A percentile compares a stretch with the other conserved stretches of the same genome.
Conservation (phyloP, 2,329 filamentous ascomycete species). For the Hypoxylon sp. region DNA sequence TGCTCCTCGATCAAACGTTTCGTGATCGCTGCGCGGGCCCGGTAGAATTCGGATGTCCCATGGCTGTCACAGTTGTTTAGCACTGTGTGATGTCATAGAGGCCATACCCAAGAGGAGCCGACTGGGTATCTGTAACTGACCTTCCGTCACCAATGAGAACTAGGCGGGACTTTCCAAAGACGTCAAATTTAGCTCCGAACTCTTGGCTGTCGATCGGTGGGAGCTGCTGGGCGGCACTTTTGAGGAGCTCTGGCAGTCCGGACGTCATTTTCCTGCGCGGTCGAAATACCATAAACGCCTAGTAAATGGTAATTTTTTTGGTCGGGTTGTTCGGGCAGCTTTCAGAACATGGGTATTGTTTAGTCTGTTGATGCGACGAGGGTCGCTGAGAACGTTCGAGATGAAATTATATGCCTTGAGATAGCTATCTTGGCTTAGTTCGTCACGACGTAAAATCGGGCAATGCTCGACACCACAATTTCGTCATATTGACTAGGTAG, state of each 20-base stretch:
- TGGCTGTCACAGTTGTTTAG: constrained; percentile 53
- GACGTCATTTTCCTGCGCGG: constrained; percentile 34
- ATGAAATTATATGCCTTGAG: background rate
- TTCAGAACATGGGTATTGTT: background rate
- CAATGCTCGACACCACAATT: constrained; percentile 26
- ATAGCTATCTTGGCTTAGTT: constrained; percentile 6
- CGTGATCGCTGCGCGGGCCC: constrained; percentile 66
- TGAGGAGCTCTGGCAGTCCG: constrained; percentile 36
- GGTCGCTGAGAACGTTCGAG: background rate
- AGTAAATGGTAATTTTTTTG: background rate
- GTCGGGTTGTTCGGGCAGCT: background rate
- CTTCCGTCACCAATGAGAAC: constrained; percentile 63
- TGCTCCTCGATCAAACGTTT: constrained; percentile 65
- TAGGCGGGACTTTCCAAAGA: constrained; percentile 57
- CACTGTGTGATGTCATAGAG: constrained; percentile 7
- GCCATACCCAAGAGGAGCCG: background rate
- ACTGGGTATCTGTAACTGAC: constrained; percentile 19
- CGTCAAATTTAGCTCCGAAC: constrained; percentile 61
- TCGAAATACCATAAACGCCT: constrained; percentile 17
- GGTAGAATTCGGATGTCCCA: constrained; percentile 70
- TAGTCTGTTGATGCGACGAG: too few relatives aligned
- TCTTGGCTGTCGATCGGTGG: constrained; percentile 45
- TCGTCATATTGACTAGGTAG: constrained; percentile 28
- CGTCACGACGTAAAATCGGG: constrained; percentile 20
- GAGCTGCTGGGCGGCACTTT: constrained; percentile 38